These are phyloP conservation scores for Fusarium mangiferae DNA, from an alignment of 2,329 filamentous ascomycete genomes.

Conservation along the genomic window DNA sequence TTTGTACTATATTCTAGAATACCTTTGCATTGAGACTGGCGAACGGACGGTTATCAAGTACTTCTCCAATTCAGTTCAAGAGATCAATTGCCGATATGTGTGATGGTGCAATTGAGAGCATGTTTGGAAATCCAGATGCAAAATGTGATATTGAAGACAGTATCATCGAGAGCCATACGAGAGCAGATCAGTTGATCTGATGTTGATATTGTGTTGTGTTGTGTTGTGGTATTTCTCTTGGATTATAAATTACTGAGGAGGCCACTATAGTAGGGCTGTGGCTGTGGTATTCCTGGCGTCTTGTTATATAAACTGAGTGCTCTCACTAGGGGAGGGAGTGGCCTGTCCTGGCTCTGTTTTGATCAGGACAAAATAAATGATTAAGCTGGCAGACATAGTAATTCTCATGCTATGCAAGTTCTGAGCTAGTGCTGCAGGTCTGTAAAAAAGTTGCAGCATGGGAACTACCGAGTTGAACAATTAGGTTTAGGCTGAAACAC, in stretches of 20 bases:
- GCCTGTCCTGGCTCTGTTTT: not conserved
- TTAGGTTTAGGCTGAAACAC: not conserved
- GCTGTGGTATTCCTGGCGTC: not conserved
- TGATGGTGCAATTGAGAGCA: not conserved
- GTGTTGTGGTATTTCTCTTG: not conserved
- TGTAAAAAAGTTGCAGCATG: not conserved
- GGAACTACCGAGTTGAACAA: not conserved
- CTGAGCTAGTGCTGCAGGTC: not conserved
- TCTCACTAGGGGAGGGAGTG: fast-evolving
- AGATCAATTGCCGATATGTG: not conserved
- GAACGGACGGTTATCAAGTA: constrained; percentile 34
- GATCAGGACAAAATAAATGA: not conserved
- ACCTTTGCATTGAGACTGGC: constrained; percentile 37
- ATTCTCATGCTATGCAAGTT: not conserved
- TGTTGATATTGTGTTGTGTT: not conserved
- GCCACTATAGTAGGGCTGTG: not conserved
- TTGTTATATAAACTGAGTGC: not conserved
- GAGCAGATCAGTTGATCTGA: not conserved
- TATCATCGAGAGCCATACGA: too few relatives aligned
- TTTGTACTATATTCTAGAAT: constrained; percentile 45
- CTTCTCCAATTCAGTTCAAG: constrained; percentile 37
- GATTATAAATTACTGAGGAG: not conserved
- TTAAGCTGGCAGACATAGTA: not conserved
- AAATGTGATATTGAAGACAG: not conserved
- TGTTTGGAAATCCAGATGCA: not conserved